These are phyloP conservation scores for Fagopyrum tataricum DNA, from an alignment of 148 eudicot species.

Conservation along the genomic window DNA sequence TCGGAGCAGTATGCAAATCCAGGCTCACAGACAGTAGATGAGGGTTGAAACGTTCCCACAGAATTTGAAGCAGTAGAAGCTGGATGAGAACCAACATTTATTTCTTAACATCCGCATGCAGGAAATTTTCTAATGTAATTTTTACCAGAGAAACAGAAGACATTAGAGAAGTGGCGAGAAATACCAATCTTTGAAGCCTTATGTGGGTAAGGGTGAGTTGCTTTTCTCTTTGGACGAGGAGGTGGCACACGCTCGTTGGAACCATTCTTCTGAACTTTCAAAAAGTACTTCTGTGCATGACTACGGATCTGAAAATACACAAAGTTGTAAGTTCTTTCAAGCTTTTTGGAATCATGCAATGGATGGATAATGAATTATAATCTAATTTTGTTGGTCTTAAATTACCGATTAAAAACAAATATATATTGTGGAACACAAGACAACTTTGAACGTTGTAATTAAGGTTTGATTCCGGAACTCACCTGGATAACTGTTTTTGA, in stretches of 20 bases:
- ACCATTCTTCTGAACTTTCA: constrained; percentile 49
- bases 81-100: constrained; percentile 14
- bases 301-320: constrained; percentile 32
- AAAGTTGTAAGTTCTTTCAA: neutral
- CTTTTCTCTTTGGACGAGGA: constrained; percentile 64
- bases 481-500: constrained; percentile 70
- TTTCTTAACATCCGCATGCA: constrained; percentile 12
- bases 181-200: constrained; percentile 52
- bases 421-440: neutral
- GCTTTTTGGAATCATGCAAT: neutral
- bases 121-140: neutral
- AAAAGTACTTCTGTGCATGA: constrained; percentile 35
- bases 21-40: constrained; percentile 26
- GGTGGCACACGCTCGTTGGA: constrained; percentile 56
- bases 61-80: constrained; percentile 21
- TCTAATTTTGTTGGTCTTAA: neutral
- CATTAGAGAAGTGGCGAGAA: neutral
- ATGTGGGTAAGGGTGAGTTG: constrained; percentile 62
- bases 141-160: neutral
- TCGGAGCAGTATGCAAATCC: constrained; percentile 24
- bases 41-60: constrained; percentile 22
- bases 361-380: neutral
- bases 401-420: neutral
- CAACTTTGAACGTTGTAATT: neutral
- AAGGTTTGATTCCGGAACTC: neutral